These are phyloP conservation scores for Aspergillus unguis DNA, from an alignment of 2,329 filamentous ascomycete species.

Conservation along the genomic window DNA sequence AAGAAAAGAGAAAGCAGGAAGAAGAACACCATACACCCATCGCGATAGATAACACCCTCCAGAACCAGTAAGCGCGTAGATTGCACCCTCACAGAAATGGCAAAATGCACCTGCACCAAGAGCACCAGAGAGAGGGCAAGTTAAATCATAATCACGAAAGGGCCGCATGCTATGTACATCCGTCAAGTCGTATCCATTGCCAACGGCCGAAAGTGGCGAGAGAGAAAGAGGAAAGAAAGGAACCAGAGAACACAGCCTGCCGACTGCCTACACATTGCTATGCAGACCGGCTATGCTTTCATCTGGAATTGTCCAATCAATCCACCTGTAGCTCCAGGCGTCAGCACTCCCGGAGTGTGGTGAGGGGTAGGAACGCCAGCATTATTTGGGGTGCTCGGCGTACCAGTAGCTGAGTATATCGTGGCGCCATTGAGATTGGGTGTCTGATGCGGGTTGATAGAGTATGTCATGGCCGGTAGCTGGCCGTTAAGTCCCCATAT, in stretches of 20 bases:
- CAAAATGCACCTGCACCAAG: constrained; percentile 25
- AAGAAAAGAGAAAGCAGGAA: not conserved
- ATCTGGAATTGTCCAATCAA: constrained; percentile 68
- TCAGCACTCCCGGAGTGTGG: constrained; percentile 62
- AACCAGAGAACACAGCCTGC: not conserved
- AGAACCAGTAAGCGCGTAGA: constrained; percentile 22
- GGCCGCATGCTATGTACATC: constrained; percentile 36
- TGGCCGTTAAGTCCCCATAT: constrained; percentile 86
- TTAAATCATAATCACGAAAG: constrained; percentile 6
- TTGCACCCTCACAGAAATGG: constrained; percentile 6
- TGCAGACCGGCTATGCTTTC: not conserved
- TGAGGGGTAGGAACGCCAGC: constrained; percentile 50
- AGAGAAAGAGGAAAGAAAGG: constrained; percentile 2
- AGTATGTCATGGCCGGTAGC: constrained; percentile 54
- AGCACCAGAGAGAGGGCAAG: constrained; percentile 12
- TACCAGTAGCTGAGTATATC: constrained; percentile 48
- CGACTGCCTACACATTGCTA: not conserved
- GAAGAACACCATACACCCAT: constrained; percentile 32
- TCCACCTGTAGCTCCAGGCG: constrained; percentile 70
- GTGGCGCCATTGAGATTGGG: constrained; percentile 54
- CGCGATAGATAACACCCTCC: constrained; percentile 25
- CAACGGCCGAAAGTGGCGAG: constrained; percentile 4
- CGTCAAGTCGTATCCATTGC: constrained; percentile 30
- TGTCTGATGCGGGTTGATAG: constrained; percentile 48
- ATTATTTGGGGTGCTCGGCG: constrained; percentile 68